These are phyloP conservation scores for Cercospora sp. DNA, from an alignment of 2,329 filamentous ascomycete genomes.

Conservation along the genomic window DNA sequence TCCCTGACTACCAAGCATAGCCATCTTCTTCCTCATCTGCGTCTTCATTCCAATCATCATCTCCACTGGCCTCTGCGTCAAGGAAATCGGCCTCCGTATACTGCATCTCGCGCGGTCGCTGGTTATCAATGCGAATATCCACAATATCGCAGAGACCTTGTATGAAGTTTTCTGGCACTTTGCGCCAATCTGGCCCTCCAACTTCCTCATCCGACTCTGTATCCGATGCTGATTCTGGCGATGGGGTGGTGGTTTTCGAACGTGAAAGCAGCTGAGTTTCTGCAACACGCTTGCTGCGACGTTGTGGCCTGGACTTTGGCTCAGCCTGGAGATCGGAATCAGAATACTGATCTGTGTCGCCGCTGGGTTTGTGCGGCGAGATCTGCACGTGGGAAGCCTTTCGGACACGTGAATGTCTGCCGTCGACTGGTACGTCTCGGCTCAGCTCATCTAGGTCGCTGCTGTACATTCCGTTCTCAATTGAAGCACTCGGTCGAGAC, in stretches of 20 bases:
- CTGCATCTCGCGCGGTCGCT: slow-evolving; percentile 67
- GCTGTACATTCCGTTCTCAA: background rate
- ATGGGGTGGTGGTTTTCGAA: slow-evolving; percentile 22
- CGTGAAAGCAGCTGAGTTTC: slow-evolving; percentile 25
- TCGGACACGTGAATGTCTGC: slow-evolving; percentile 19
- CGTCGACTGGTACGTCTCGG: slow-evolving; percentile 16
- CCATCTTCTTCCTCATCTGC: slow-evolving; percentile 49
- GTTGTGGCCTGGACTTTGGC: slow-evolving; percentile 21
- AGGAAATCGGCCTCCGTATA: slow-evolving; percentile 73
- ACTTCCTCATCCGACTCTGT: slow-evolving; percentile 38
- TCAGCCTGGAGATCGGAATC: slow-evolving; percentile 22
- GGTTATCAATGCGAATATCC: slow-evolving; percentile 72
- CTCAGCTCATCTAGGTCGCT: slow-evolving; percentile 20
- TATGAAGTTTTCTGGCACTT: slow-evolving; percentile 44
- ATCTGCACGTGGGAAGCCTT: slow-evolving; percentile 31
- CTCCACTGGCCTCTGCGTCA: slow-evolving; percentile 59
- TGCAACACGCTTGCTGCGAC: slow-evolving; percentile 37
- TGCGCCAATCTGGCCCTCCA: slow-evolving; percentile 39
- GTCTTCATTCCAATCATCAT: slow-evolving; percentile 60
- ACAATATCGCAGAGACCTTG: slow-evolving; percentile 72
- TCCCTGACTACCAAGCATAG: slow-evolving; percentile 40
- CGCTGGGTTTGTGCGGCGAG: slow-evolving; percentile 29
- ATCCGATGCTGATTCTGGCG: slow-evolving; percentile 32
- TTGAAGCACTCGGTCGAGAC: slow-evolving; percentile 39
- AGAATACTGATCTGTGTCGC: slow-evolving; percentile 31